Evolutionary conservation across 305 asterid species (phyloP), one percentile per base, ranked within the genome.

Genomic region (Plantago coronopus): DNA sequence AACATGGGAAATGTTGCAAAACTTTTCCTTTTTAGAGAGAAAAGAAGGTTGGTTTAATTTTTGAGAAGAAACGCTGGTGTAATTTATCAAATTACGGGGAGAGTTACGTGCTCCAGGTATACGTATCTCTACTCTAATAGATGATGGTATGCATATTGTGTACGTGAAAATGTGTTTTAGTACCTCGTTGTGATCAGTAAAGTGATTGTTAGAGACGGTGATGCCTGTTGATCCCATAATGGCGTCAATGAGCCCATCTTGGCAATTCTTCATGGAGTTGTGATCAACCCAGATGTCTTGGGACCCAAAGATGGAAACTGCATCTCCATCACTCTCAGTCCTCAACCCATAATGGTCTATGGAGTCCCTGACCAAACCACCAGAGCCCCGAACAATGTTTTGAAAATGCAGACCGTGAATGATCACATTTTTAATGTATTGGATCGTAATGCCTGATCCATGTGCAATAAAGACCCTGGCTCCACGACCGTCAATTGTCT

Each of bases 401-500:
- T 76, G 79, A 44, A 86, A 72, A 45, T 59, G 55, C 29, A 86
- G 14, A 0, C 86, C 85, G 3, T 86, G 95, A 76, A 86, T 86
- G 76, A 86, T 86, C n/a, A n/a, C n/a, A n/a, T n/a, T n/a, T n/a
- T n/a, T n/a, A n/a, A n/a, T n/a, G n/a, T n/a, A 81, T 55, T 83
- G 90, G 56, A 86, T 11, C 5, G 80, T 83, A 40, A 86, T 74
- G 14, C 91, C 88, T 12, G 95, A 88, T 16, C 95, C 95, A 15
- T 66, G 3, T 10, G 86, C 75, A n/a, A 86, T 77, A 71, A 75
- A 76, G 59, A 86, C 78, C 0, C 13, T 20, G 13, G 58, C 91
- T 5, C 95, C 95, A 0, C 95, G 95, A 12, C 60, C 95, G 15
- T 86, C 95, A 65, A 86, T 86, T 49, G 95, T 83, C 79, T 83